Evolutionary conservation across 441 rosid species (phyloP).

Genomic region (Gossypium lobatum): DNA sequence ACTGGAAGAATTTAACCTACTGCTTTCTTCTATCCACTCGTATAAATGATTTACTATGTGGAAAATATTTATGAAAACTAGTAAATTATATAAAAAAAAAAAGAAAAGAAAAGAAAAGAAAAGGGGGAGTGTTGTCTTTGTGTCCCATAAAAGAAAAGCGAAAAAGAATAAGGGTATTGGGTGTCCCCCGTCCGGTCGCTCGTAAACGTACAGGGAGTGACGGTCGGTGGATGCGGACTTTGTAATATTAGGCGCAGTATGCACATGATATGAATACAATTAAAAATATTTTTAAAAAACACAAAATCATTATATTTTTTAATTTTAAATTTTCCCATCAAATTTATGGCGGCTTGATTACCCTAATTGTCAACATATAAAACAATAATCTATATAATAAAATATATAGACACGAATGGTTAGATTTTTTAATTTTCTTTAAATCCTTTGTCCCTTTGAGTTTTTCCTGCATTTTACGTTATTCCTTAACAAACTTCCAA

Average conservation of each 20-base stretch:
- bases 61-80: background rate
- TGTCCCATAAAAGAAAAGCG: constrained; percentile 13
- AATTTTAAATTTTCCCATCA: too few species aligned
- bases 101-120: too few species aligned
- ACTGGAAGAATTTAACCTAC: too few species aligned
- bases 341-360: too few species aligned
- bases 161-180: constrained; percentile 7
- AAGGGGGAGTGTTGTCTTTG: constrained; percentile 7
- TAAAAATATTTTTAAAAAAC: background rate
- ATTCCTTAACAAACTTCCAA: constrained; percentile 4
- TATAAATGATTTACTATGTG: too few species aligned
- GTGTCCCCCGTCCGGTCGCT: constrained; percentile 5
- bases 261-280: too few species aligned
- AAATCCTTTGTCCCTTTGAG: background rate
- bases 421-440: background rate
- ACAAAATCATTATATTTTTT: too few species aligned
- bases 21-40: too few species aligned
- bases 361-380: too few species aligned
- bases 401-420: too few species aligned
- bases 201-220: background rate
- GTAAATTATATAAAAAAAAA: background rate
- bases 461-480: background rate
- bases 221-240: constrained; percentile 13
- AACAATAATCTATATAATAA: background rate
- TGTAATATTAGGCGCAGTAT: background rate